Percentiles rank a stretch among this genome's conserved stretches.
Evolutionary conservation across 164 flowering plant species (phyloP).

Genomic region (Litsea cubeba): DNA sequence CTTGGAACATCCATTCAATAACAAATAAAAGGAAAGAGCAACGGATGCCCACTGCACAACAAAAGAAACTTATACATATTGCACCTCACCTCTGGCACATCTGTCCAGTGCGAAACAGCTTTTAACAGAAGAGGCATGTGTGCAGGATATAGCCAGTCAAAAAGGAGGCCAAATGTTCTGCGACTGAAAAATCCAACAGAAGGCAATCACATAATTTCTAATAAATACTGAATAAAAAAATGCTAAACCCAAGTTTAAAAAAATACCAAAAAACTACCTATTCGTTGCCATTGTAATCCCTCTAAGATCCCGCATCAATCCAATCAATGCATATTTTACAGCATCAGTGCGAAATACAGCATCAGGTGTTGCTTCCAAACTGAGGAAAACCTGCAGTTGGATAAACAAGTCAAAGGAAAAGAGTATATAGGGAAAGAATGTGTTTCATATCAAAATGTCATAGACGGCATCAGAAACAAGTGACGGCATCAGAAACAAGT

Average conservation of each 20-base stretch:
- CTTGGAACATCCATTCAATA: too few relatives aligned
- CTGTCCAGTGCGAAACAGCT: slow-evolving; percentile 86
- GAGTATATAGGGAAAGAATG: background rate
- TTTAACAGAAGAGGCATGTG: slow-evolving; percentile 87
- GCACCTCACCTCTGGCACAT: slow-evolving; percentile 80
- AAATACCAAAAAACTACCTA: slow-evolving; percentile 39
- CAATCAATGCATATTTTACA: slow-evolving; percentile 86
- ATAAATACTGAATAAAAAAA: background rate
- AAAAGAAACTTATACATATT: background rate
- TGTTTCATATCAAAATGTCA: background rate
- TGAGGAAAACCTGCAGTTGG: slow-evolving; percentile 56
- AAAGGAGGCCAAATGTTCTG: slow-evolving; percentile 82
- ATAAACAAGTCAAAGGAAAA: background rate
- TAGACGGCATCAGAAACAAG: background rate
- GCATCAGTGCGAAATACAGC: slow-evolving; percentile 73
- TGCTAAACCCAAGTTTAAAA: slow-evolving; percentile 2
- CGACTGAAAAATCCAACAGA: slow-evolving; percentile 48
- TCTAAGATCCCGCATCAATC: slow-evolving; percentile 92
- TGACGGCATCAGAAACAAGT: background rate
- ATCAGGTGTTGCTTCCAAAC: slow-evolving; percentile 89
- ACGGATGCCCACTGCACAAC: background rate
- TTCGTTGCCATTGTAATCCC: slow-evolving; percentile 98
- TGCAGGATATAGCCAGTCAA: slow-evolving; percentile 98
- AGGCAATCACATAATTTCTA: background rate
- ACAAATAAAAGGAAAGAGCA: background rate